Base-by-base conservation (phyloP, 768 basidiomycete species). In the Leccinum pellstonianum region DNA sequence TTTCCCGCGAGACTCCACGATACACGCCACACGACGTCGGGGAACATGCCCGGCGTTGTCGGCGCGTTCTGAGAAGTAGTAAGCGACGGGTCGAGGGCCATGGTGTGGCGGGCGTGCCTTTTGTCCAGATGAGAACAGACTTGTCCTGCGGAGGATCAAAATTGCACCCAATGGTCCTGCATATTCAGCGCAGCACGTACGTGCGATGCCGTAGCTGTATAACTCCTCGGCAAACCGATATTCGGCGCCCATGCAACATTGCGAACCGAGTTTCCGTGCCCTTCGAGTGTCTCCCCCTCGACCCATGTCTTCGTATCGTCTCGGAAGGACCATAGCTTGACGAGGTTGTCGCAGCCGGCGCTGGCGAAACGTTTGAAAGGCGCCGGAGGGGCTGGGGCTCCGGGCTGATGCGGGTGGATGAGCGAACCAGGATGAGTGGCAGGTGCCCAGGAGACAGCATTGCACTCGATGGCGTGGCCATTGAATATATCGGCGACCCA, bases 161-260 rank as follows among this genome's bases (percentile, higher is more conserved):
- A n/a, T n/a, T n/a, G n/a, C n/a, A n/a, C n/a, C n/a, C n/a, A n/a
- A n/a, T n/a, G n/a, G n/a, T n/a, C n/a, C n/a, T n/a, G n/a, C n/a
- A n/a, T n/a, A n/a, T n/a, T n/a, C n/a, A n/a, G n/a, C n/a, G n/a
- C n/a, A n/a, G n/a, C n/a, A n/a, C n/a, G n/a, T n/a, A n/a, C n/a
- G n/a, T n/a, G n/a, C n/a, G n/a, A n/a, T n/a, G n/a, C n/a, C n/a
- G n/a, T n/a, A n/a, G n/a, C n/a, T n/a, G n/a, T n/a, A n/a, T n/a
- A n/a, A n/a, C n/a, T n/a, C n/a, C n/a, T n/a, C n/a, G n/a, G n/a
- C n/a, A n/a, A n/a, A n/a, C n/a, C n/a, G n/a, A n/a, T 95, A 65
- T 93, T 97, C 0, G 97, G 96, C 1, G 95, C 95, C 95, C 95
- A 98, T 0, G 96, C 93, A n/a, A 98, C 95, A 71, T 98, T 96